Percentiles rank a stretch among this genome's conserved stretches.
These are phyloP conservation scores for Stramenopiles sp. DNA, from an alignment of 352 stramenopile genomes.

Conservation along the genomic window DNA sequence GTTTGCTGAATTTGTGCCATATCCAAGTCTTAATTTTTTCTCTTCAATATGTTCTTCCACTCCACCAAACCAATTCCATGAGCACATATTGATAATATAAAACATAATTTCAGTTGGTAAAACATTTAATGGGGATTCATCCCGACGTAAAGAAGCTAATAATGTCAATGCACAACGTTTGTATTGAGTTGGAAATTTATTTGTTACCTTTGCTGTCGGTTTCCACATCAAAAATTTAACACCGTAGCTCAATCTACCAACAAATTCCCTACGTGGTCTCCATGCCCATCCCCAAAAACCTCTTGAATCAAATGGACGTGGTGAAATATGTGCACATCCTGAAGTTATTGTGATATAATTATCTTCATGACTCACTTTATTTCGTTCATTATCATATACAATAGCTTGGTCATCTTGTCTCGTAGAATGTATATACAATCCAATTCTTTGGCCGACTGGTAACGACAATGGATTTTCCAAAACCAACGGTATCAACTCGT, in stretches of 20 bases:
- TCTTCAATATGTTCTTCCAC: slow-evolving; percentile 10
- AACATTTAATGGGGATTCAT: slow-evolving; percentile 25
- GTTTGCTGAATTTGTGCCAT: background rate
- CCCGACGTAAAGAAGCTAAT: slow-evolving; percentile 28
- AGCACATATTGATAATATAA: slow-evolving; percentile 51
- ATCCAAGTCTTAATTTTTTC: background rate
- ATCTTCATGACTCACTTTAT: slow-evolving; percentile 30
- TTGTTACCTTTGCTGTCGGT: slow-evolving; percentile 1
- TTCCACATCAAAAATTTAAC: slow-evolving; percentile 16
- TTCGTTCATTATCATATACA: slow-evolving; percentile 39
- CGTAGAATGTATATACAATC: slow-evolving; percentile 37
- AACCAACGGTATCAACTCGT: slow-evolving; percentile 7
- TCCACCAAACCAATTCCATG: slow-evolving; percentile 38
- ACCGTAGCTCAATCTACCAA: slow-evolving; percentile 24
- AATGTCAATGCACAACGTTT: slow-evolving; percentile 14
- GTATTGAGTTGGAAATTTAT: slow-evolving; percentile 8
- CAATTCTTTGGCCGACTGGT: slow-evolving; percentile 26
- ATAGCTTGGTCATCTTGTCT: slow-evolving; percentile 29
- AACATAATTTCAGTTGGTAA: slow-evolving; percentile 39
- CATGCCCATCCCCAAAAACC: slow-evolving; percentile 36
- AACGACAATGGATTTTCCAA: slow-evolving; percentile 10
- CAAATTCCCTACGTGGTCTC: slow-evolving; percentile 40
- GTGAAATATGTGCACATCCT: slow-evolving; percentile 34
- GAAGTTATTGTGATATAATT: slow-evolving; percentile 31
- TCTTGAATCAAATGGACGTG: slow-evolving; percentile 28